Conservation (phyloP, 2,329 filamentous ascomycete species). For the Fusarium sp. region DNA sequence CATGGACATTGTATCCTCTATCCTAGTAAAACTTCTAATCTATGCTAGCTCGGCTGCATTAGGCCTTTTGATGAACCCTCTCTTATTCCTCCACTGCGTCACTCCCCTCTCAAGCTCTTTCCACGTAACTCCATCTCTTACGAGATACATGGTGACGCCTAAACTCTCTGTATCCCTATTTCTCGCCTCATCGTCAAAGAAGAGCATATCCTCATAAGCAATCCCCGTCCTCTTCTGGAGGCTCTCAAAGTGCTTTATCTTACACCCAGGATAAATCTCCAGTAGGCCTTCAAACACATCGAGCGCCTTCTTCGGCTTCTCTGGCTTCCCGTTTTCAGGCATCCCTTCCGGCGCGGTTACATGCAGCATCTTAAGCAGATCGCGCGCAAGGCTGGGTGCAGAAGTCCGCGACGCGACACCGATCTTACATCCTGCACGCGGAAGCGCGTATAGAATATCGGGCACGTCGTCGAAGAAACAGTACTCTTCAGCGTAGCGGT, state of each 20-base stretch:
- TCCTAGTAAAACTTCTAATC: not conserved
- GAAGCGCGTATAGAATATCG: conserved; percentile 72
- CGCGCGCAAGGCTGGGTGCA: conserved; percentile 81
- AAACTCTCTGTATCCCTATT: conserved; percentile 85
- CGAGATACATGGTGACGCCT: conserved; percentile 86
- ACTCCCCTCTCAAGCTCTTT: conserved; percentile 84
- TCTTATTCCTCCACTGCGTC: conserved; percentile 81
- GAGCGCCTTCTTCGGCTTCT: conserved; percentile 61
- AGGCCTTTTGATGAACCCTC: conserved; percentile 57
- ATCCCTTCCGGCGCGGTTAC: conserved; percentile 49
- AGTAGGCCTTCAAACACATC: conserved; percentile 71
- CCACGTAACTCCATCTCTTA: conserved; percentile 82
- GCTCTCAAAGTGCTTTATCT: conserved; percentile 85
- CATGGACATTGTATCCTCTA: not conserved
- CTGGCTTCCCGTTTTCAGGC: conserved; percentile 36
- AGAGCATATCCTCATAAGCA: conserved; percentile 86
- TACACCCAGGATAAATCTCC: conserved; percentile 81
- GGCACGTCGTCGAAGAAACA: conserved; percentile 79
- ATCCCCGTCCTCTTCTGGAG: conserved; percentile 79
- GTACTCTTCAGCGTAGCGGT: conserved; percentile 74
- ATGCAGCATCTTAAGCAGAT: conserved; percentile 82
- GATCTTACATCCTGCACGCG: conserved; percentile 62
- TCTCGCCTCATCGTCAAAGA: conserved; percentile 92
- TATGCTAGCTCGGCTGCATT: conserved; percentile 21
- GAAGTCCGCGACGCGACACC: conserved; percentile 85